Evolutionary conservation across 75 land plant species (phyloP).

Genomic region (Ceratopteris richardii): DNA sequence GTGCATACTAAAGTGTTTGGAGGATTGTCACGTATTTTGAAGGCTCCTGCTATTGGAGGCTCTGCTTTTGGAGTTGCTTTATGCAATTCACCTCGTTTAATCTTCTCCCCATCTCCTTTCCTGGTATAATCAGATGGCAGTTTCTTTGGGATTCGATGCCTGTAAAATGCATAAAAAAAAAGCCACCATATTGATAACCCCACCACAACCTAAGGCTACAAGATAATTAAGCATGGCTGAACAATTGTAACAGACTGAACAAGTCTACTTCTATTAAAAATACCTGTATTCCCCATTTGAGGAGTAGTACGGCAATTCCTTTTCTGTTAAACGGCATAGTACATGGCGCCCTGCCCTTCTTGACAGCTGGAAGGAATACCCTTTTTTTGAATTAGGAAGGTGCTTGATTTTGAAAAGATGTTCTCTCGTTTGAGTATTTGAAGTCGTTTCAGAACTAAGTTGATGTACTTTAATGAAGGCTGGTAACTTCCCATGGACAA

Average conservation of each 20-base stretch:
- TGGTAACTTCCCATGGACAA: too few relatives aligned
- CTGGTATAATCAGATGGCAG: conserved; percentile 23
- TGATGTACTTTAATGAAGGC: too few relatives aligned
- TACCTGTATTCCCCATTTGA: conserved; percentile 23
- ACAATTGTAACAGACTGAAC: too few relatives aligned
- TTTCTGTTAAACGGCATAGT: conserved; percentile 5
- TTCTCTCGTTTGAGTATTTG: too few relatives aligned
- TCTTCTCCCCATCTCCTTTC: conserved; percentile 38
- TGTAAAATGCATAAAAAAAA: background rate
- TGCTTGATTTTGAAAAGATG: too few relatives aligned
- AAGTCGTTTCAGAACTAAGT: too few relatives aligned
- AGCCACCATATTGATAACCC: background rate
- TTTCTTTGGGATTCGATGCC: conserved; percentile 30
- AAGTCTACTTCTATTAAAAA: too few relatives aligned
- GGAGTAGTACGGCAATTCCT: conserved; percentile 32
- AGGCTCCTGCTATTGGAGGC: conserved; percentile 22
- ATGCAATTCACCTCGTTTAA: conserved; percentile 19
- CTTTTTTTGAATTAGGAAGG: too few relatives aligned
- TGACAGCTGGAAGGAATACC: too few relatives aligned
- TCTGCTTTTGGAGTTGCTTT: conserved; percentile 20
- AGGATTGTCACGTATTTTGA: conserved; percentile 34
- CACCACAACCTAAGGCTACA: background rate
- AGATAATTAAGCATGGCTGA: too few relatives aligned
- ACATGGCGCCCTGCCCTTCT: conserved; percentile 28
- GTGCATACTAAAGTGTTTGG: conserved; percentile 26